These are phyloP conservation scores for Globisporangium nunn DNA, from an alignment of 352 stramenopile genomes.

Conservation along the genomic window DNA sequence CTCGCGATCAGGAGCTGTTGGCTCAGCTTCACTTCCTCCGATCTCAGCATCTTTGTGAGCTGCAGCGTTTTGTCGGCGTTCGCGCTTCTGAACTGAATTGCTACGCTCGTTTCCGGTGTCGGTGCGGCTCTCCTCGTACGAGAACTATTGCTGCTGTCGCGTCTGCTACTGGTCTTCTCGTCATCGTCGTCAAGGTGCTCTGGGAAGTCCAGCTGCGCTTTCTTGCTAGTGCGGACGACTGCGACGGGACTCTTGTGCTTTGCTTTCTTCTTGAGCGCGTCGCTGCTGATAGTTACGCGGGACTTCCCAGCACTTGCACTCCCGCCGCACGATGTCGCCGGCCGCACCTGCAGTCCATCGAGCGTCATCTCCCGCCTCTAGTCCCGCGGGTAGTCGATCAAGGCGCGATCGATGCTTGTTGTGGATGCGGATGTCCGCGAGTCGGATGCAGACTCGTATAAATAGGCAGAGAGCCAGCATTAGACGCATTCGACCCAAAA, in stretches of 20 bases:
- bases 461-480: too few relatives aligned
- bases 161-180: neutral
- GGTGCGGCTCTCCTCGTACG: neutral
- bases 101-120: neutral
- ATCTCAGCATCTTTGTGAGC: slow-evolving; percentile 32
- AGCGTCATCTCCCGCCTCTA: slow-evolving; percentile 21
- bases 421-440: too few relatives aligned
- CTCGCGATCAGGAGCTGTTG: slow-evolving; percentile 62
- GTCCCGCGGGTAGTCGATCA: too few relatives aligned
- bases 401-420: too few relatives aligned
- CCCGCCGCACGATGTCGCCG: slow-evolving; percentile 8
- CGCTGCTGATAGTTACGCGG: neutral
- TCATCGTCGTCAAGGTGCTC: slow-evolving; percentile 6
- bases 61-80: slow-evolving; percentile 18
- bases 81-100: neutral
- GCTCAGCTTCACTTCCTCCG: slow-evolving; percentile 31
- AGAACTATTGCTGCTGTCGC: neutral
- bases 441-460: too few relatives aligned
- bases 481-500: too few relatives aligned
- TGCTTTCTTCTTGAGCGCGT: slow-evolving; percentile 1
- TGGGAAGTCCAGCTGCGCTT: slow-evolving; percentile 1
- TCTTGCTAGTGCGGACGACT: neutral
- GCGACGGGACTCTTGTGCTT: neutral
- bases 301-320: neutral
- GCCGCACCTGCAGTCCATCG: slow-evolving; percentile 17